Base-by-base conservation (phyloP, 257 asterid species). In the Rubia yunnanensis region DNA sequence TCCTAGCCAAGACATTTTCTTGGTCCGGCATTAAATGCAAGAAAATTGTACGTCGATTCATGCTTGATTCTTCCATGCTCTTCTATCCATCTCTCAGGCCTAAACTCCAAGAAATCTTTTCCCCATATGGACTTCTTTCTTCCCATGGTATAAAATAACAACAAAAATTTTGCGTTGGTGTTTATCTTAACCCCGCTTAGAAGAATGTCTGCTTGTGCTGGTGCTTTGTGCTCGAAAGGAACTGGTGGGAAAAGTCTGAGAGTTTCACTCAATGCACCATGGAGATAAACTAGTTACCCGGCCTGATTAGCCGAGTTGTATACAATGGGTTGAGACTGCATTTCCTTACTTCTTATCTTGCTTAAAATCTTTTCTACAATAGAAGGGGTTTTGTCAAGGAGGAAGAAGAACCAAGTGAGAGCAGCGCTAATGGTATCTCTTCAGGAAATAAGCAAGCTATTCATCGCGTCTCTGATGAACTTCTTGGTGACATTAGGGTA, bases 351-450 rank as follows among this genome's bases (percentile, higher is more conserved):
- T 23, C 23, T 28, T 8, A 70, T 13, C 38, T 70, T 68, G 35
- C 35, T 2, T 30, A 26, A 13, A 0, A 70, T 62, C 8, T 22
- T 70, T 52, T 23, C 10, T 61, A 49, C 74, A 5, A 34, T 55
- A 17, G 22, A 31, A 4, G 88, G 82, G 70, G 76, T 73, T 0
- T 7, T 50, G 0, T 84, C 69, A 0, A 82, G 34, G 0, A 85
- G 80, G 74, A 73, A 84, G 77, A 84, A 79, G 28, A 84, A 66
- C 86, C 89, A 84, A 0, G 85, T 70, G 2, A 84, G 80, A 24
- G 78, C 63, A 13, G 81, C 34, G 54, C 85, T 70, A 3, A 79
- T 63, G 44, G 86, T 84, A 63, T 84, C 86, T 20, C 85, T 66
- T 0, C 89, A 85, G 0, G 85, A 86, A 7, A 84, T 32, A 63